A percentile compares a stretch with the other conserved stretches of the same genome.
These are phyloP conservation scores for Psilocybe cubensis DNA, from an alignment of 768 basidiomycete species.

Conservation along the genomic window DNA sequence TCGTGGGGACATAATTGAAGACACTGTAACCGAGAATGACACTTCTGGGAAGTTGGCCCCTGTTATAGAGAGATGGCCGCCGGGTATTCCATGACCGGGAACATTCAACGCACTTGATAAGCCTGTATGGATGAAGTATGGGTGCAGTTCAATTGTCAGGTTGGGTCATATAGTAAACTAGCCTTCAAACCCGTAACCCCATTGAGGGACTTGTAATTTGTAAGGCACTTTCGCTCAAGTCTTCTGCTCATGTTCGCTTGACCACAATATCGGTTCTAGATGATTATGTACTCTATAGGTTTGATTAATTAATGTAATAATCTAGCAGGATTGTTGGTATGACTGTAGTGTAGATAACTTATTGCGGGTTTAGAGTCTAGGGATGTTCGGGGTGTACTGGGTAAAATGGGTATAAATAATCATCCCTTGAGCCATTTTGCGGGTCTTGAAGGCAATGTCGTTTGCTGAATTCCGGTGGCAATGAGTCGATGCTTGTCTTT, in stretches of 20 bases:
- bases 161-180: no score
- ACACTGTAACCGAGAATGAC: not conserved
- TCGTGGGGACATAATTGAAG: not conserved
- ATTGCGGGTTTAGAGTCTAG: not conserved
- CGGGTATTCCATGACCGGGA: not conserved
- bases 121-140: no score
- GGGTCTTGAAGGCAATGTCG: conserved; percentile 35
- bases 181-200: no score
- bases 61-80: not conserved
- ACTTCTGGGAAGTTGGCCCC: not conserved
- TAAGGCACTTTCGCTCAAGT: no score
- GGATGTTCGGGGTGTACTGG: not conserved
- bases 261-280: no score
- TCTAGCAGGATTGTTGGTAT: no score
- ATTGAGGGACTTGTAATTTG: no score
- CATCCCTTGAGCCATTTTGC: conserved; percentile 5
- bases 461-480: conserved; percentile 45
- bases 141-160: no score
- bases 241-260: no score
- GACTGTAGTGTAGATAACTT: not conserved
- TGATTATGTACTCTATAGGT: no score
- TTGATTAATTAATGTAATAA: no score
- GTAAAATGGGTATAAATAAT: not conserved
- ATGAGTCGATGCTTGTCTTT: conserved; percentile 38
- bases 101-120: no score